Percentiles rank a stretch among this genome's conserved stretches.
Evolutionary conservation across 202 grass and related monocot species (phyloP).

Genomic region (Hordeum pubiflorum): DNA sequence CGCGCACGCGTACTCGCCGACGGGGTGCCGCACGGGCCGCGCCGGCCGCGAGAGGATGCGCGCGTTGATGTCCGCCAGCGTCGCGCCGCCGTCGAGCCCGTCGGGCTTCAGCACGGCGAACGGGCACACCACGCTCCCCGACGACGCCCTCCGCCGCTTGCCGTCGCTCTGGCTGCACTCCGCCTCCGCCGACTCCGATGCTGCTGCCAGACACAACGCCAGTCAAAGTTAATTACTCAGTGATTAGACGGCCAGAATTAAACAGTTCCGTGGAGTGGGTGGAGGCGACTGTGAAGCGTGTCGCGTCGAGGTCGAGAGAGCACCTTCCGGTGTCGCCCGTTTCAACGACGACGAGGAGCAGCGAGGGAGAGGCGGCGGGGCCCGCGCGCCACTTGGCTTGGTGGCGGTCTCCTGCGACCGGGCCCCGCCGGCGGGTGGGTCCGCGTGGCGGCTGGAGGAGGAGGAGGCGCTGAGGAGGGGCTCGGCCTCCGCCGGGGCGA

Average conservation of each 20-base stretch:
- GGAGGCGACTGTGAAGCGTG: neutral
- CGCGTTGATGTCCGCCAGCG: slow-evolving; percentile 88
- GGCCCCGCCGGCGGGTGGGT: neutral
- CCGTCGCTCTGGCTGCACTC: slow-evolving; percentile 27
- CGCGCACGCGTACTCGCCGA: slow-evolving; percentile 73
- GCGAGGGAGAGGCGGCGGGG: neutral
- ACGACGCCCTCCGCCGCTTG: slow-evolving; percentile 1
- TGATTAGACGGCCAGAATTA: neutral
- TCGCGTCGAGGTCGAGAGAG: neutral
- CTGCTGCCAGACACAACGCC: neutral
- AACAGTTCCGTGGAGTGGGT: neutral
- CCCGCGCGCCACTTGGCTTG: neutral
- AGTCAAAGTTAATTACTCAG: neutral
- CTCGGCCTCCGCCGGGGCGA: neutral
- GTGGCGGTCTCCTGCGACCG: neutral
- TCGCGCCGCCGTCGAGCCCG: slow-evolving; percentile 68
- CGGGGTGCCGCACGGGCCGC: slow-evolving; percentile 80
- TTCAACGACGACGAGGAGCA: slow-evolving; percentile 23
- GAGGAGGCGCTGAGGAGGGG: slow-evolving; percentile 30
- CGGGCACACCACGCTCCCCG: slow-evolving; percentile 40
- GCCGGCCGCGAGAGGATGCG: slow-evolving; percentile 63
- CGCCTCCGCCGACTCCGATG: neutral
- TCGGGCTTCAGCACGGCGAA: slow-evolving; percentile 91
- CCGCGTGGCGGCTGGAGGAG: slow-evolving; percentile 28
- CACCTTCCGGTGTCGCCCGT: slow-evolving; percentile 41